These are phyloP conservation scores for Magnusiomyces ingens DNA, from an alignment of 1,139 yeast genomes.

Conservation along the genomic window DNA sequence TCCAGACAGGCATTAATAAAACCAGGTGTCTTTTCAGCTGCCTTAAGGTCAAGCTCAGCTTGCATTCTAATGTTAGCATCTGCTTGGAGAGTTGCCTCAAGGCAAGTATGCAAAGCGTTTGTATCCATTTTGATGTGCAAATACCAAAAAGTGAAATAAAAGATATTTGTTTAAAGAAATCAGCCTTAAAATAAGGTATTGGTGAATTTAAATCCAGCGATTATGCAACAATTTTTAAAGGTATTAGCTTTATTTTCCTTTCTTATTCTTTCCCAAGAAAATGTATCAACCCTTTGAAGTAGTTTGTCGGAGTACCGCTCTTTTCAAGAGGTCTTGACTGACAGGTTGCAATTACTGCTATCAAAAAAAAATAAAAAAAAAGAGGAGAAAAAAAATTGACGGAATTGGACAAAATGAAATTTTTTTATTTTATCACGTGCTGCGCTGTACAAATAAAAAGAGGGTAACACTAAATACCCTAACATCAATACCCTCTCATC, in stretches of 20 bases:
- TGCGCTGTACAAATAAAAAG: background rate
- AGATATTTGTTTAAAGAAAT: no score
- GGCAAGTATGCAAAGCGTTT: constrained; percentile 60
- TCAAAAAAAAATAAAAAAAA: background rate
- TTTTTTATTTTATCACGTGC: background rate
- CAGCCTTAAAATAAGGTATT: no score
- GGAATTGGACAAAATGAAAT: background rate
- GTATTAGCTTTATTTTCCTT: no score
- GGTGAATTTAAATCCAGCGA: no score
- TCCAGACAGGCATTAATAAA: constrained; percentile 81
- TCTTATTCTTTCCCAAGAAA: no score
- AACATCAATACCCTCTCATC: no score
- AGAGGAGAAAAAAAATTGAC: background rate
- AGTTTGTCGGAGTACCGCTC: no score
- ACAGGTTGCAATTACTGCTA: no score
- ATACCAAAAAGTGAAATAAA: background rate
- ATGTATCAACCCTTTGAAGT: no score
- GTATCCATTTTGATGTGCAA: constrained; percentile 49
- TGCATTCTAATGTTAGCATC: constrained; percentile 54
- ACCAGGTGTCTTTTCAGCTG: constrained; percentile 55
- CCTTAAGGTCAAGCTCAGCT: constrained; percentile 62
- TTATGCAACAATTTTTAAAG: no score
- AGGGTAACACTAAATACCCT: background rate
- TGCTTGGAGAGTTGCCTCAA: constrained; percentile 73
- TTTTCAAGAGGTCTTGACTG: no score